These are phyloP conservation scores for Vigna hirtella DNA, from an alignment of 306 rosid species.

Conservation along the genomic window DNA sequence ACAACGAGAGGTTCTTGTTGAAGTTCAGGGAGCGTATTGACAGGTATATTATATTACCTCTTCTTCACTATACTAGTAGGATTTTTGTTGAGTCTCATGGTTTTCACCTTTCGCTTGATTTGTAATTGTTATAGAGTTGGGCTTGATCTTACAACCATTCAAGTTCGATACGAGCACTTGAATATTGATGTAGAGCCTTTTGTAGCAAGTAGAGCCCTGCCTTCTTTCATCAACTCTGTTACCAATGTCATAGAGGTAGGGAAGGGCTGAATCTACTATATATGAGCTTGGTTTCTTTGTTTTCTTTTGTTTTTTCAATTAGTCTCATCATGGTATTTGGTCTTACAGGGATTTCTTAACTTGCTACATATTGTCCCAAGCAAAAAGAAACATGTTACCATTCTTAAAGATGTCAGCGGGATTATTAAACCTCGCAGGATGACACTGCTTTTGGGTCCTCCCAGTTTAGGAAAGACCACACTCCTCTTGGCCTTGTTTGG, in stretches of 20 bases:
- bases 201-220: slow-evolving; percentile 74
- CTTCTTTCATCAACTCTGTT: slow-evolving; percentile 59
- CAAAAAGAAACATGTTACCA: slow-evolving; percentile 56
- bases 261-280: neutral
- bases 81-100: neutral
- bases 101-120: neutral
- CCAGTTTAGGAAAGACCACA: slow-evolving; percentile 51
- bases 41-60: slow-evolving; percentile 45
- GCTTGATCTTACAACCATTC: slow-evolving; percentile 70
- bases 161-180: slow-evolving; percentile 72
- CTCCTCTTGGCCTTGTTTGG: no score
- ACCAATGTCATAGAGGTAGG: slow-evolving; percentile 55
- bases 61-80: no score
- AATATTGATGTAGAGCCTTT: slow-evolving; percentile 70
- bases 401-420: slow-evolving; percentile 77
- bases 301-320: neutral
- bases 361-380: slow-evolving; percentile 47
- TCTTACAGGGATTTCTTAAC: slow-evolving; percentile 45
- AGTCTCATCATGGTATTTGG: slow-evolving; percentile 20
- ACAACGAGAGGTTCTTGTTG: slow-evolving; percentile 54
- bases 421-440: slow-evolving; percentile 79
- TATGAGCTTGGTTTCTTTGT: neutral
- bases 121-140: slow-evolving; percentile 61
- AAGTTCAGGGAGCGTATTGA: slow-evolving; percentile 72
- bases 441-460: slow-evolving; percentile 94